Evolutionary conservation across 257 asterid species (phyloP).

Genomic region (Leonotis leonurus): DNA sequence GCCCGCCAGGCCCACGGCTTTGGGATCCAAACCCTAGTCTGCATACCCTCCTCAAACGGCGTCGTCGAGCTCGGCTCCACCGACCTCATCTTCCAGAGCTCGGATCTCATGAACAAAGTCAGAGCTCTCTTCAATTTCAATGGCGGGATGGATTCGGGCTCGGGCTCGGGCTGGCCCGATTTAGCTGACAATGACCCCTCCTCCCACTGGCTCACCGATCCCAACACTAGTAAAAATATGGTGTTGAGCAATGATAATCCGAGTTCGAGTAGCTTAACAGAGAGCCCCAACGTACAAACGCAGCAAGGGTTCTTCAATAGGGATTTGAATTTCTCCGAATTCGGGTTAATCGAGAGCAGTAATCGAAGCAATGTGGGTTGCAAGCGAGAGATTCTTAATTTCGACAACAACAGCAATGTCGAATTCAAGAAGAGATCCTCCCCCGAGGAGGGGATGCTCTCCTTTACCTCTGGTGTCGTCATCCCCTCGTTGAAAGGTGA

Average conservation of each 20-base stretch:
- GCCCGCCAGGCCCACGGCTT: slow-evolving; percentile 60
- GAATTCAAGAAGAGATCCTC: slow-evolving; percentile 43
- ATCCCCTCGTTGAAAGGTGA: slow-evolving; percentile 17
- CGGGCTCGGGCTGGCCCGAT: slow-evolving; percentile 46
- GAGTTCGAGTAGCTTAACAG: slow-evolving; percentile 35
- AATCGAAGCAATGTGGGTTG: slow-evolving; percentile 20
- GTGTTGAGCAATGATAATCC: slow-evolving; percentile 35
- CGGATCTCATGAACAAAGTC: slow-evolving; percentile 75
- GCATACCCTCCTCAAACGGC: slow-evolving; percentile 67
- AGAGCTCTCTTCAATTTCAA: slow-evolving; percentile 55
- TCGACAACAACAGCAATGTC: slow-evolving; percentile 18
- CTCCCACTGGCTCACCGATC: slow-evolving; percentile 58
- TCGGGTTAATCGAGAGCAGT: slow-evolving; percentile 28
- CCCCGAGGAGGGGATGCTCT: slow-evolving; percentile 68
- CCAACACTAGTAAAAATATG: slow-evolving; percentile 25
- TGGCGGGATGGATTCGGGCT: slow-evolving; percentile 18
- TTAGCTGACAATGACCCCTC: slow-evolving; percentile 55
- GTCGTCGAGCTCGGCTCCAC: slow-evolving; percentile 90
- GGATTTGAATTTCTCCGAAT: slow-evolving; percentile 52
- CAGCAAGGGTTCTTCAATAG: slow-evolving; percentile 32
- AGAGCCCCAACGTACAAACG: slow-evolving; percentile 33
- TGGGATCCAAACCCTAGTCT: slow-evolving; percentile 71
- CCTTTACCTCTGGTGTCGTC: slow-evolving; percentile 60
- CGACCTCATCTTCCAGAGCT: slow-evolving; percentile 54
- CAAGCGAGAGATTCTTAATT: slow-evolving; percentile 59